These are phyloP conservation scores for Collariella sp. DNA, from an alignment of 495 filamentous ascomycete species.

Conservation along the genomic window DNA sequence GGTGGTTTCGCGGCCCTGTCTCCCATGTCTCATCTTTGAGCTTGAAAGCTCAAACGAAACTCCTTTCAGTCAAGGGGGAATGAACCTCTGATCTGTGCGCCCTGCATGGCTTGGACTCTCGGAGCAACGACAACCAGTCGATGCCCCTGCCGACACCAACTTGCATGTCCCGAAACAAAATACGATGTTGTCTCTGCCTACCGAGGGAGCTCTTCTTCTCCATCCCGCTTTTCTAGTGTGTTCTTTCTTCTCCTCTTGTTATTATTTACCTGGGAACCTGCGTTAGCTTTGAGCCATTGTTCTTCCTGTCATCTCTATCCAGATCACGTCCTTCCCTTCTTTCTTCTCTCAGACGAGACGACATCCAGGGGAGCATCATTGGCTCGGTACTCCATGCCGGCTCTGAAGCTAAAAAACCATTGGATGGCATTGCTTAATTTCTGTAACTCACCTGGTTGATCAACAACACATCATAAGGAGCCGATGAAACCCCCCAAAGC, in stretches of 20 bases:
- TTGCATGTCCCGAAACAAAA: conserved; percentile 15
- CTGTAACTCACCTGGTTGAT: neutral
- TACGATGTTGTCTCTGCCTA: conserved; percentile 5
- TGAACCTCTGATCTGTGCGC: conserved; percentile 3
- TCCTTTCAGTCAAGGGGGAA: neutral
- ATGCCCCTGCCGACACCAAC: neutral
- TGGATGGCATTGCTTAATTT: neutral
- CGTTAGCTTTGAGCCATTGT: conserved; percentile 1
- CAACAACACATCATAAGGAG: neutral
- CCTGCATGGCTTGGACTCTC: neutral
- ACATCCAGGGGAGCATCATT: neutral
- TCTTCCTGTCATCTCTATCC: neutral
- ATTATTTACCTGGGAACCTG: neutral
- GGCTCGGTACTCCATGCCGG: neutral
- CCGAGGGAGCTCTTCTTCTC: neutral
- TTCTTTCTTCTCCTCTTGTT: neutral
- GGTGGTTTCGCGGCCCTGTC: neutral
- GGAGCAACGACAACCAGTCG: conserved; percentile 2
- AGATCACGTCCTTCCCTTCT: neutral
- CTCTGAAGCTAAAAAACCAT: neutral
- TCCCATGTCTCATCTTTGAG: neutral
- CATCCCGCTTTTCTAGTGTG: neutral
- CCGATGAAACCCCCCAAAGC: conserved; percentile 4
- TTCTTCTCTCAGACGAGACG: neutral
- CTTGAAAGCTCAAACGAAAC: neutral